A percentile compares a stretch with the other conserved stretches of the same genome.
These are phyloP conservation scores for Umbelopsis sp. DNA, from an alignment of 192 early-diverging fungal species.

Conservation along the genomic window DNA sequence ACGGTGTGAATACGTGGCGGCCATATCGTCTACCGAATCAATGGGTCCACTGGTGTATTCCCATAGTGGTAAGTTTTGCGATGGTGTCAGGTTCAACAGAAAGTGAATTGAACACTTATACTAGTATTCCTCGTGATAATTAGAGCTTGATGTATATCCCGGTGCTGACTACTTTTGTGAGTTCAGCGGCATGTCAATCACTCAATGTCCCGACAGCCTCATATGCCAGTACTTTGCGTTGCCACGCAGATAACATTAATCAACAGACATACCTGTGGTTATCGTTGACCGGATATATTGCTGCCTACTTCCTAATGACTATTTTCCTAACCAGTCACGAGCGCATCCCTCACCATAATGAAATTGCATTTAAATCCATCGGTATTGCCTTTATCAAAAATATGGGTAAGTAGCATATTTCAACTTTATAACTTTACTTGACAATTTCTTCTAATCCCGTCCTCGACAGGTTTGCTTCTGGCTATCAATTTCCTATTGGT, in stretches of 20 bases:
- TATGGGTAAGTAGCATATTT: conserved; percentile 46
- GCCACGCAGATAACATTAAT: conserved; percentile 50
- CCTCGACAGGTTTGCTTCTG: conserved; percentile 53
- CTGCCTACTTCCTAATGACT: conserved; percentile 68
- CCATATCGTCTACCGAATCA: conserved; percentile 45
- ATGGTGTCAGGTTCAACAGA: background rate
- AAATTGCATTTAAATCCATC: conserved; percentile 75
- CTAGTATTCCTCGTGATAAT: background rate
- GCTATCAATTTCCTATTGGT: conserved; percentile 71
- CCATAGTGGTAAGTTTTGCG: conserved; percentile 40
- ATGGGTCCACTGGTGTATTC: conserved; percentile 54
- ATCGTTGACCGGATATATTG: conserved; percentile 61
- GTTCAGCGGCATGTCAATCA: conserved; percentile 44
- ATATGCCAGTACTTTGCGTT: conserved; percentile 37
- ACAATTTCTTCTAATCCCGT: background rate
- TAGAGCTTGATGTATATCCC: conserved; percentile 50
- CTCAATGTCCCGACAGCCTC: conserved; percentile 36
- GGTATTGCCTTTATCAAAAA: conserved; percentile 77
- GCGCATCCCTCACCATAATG: conserved; percentile 64
- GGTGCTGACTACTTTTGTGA: conserved; percentile 47
- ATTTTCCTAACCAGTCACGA: conserved; percentile 75
- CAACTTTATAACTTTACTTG: background rate
- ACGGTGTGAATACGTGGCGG: conserved; percentile 45
- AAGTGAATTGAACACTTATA: no score
- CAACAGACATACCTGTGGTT: conserved; percentile 62